These are phyloP conservation scores for Cutaneotrichosporon arboriforme DNA, from an alignment of 1,284 basidiomycete species.

Conservation along the genomic window DNA sequence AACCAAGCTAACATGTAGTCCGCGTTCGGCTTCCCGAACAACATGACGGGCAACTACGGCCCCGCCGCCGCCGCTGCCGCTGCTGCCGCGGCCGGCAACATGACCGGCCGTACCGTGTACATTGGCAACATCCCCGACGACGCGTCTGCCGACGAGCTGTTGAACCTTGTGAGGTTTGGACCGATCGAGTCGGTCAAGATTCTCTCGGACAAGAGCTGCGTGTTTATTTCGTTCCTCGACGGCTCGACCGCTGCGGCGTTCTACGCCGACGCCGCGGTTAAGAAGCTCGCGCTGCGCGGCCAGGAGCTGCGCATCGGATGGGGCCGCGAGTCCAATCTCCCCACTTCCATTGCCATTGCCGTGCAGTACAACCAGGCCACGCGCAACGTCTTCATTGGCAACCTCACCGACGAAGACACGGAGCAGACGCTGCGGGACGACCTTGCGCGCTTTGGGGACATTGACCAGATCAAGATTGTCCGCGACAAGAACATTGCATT, in stretches of 20 bases:
- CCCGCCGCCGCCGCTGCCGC: conserved; percentile 67
- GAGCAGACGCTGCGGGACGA: conserved; percentile 86
- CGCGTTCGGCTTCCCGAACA: conserved; percentile 41
- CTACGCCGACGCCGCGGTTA: conserved; percentile 88
- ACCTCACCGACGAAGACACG: conserved; percentile 76
- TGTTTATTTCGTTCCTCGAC: conserved; percentile 95
- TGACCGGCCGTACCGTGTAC: conserved; percentile 85
- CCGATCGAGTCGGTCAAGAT: conserved; percentile 92
- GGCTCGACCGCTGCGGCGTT: conserved; percentile 84
- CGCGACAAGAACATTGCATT: conserved; percentile 96
- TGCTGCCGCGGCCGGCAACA: conserved; percentile 61
- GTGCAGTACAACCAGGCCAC: conserved; percentile 86
- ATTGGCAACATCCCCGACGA: conserved; percentile 94
- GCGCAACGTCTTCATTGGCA: conserved; percentile 88
- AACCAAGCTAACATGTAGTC: conserved; percentile 7
- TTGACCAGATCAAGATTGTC: conserved; percentile 97
- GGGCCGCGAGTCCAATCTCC: conserved; percentile 86
- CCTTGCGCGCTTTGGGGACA: conserved; percentile 77
- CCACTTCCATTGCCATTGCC: conserved; percentile 72
- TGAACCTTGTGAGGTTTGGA: conserved; percentile 96
- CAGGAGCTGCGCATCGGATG: conserved; percentile 94
- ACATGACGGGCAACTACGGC: conserved; percentile 52
- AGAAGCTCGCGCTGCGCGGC: conserved; percentile 81
- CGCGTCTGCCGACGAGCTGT: conserved; percentile 92
- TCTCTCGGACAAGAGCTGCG: conserved; percentile 95